Percentiles rank a stretch among this genome's conserved stretches.
Evolutionary conservation across 1,284 basidiomycete genomes (phyloP).

Genomic region (Wallemia hederae): DNA sequence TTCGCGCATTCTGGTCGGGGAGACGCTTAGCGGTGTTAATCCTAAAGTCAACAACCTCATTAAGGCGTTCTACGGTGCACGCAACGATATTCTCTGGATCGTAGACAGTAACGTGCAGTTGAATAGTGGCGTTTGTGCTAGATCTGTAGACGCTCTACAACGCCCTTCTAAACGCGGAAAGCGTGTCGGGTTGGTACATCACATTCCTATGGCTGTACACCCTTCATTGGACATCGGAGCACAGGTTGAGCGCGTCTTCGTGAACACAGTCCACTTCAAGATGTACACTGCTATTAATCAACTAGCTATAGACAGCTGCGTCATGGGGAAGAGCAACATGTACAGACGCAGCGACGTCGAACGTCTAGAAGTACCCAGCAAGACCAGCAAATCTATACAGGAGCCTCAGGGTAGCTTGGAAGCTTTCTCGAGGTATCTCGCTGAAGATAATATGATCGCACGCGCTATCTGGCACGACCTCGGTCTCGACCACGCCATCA

Average conservation of each 20-base stretch:
- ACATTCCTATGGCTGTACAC: conserved; percentile 65
- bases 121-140: conserved; percentile 46
- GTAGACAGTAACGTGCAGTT: conserved; percentile 76
- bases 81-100: conserved; percentile 81
- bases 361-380: conserved; percentile 17
- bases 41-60: conserved; percentile 96
- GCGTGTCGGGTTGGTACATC: conserved; percentile 65
- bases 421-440: conserved; percentile 55
- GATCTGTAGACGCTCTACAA: conserved; percentile 46
- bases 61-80: conserved; percentile 45
- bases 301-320: conserved; percentile 66
- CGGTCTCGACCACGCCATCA: conserved; percentile 51
- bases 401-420: conserved; percentile 25
- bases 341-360: conserved; percentile 72
- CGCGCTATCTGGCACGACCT: conserved; percentile 70
- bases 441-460: conserved; percentile 89
- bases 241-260: conserved; percentile 66
- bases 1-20: conserved; percentile 44
- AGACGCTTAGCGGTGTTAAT: conserved; percentile 46
- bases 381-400: conserved; percentile 5
- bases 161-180: neutral
- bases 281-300: conserved; percentile 93
- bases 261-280: conserved; percentile 92
- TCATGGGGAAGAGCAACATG: conserved; percentile 87
- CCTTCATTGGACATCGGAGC: conserved; percentile 43